Base-by-base conservation (phyloP, 176 grass and related monocot genomes). In the Lolium rigidum region DNA sequence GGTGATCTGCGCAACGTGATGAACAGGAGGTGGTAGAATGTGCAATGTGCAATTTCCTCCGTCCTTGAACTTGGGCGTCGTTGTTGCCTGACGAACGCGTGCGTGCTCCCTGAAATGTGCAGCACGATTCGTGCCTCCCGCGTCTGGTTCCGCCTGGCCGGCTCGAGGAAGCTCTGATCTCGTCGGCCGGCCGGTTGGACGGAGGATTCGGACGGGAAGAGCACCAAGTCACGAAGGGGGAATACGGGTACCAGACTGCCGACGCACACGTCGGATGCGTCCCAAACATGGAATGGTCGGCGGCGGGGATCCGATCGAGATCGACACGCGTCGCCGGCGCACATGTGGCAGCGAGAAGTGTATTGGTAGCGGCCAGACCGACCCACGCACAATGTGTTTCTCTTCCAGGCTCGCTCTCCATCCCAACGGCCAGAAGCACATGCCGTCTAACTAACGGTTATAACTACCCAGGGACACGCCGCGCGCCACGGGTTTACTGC, bases 321-420 rank as follows among this genome's bases (percentile, higher is more conserved):
- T 13, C 72, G 50, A 57, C 74, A 85, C 84, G 75, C 84, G 84
- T 78, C 60, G 10, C 10, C 17, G 10, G 20, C 76, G 76, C 76
- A 16, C 68, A 71, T 71, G 68, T 11, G 38, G 38, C 38, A 70
- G 38, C 4, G 63, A 39, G 17, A 37, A 20, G 7, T 21, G 31
- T 16, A 66, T 15, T 12, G 51, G 51, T 35, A 38, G 26, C 65
- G 7, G 51, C 35, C 76, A 5, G 35, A 39, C 75, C 6, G 75
- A 14, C 73, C 70, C 70, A 74, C 70, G 70, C 70, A 24, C 44
- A 12, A n/a, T 24, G n/a, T 8, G 57, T 62, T 64, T 13, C 71
- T 18, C 60, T 22, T 20, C 2, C 31, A 35, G 31, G 31, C 31
- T 35, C 31, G 31, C 31, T 35, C 31, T 35, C 31, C 31, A 35